These are phyloP conservation scores for Gnomoniopsis sp. DNA, from an alignment of 2,329 filamentous ascomycete species.

Conservation along the genomic window DNA sequence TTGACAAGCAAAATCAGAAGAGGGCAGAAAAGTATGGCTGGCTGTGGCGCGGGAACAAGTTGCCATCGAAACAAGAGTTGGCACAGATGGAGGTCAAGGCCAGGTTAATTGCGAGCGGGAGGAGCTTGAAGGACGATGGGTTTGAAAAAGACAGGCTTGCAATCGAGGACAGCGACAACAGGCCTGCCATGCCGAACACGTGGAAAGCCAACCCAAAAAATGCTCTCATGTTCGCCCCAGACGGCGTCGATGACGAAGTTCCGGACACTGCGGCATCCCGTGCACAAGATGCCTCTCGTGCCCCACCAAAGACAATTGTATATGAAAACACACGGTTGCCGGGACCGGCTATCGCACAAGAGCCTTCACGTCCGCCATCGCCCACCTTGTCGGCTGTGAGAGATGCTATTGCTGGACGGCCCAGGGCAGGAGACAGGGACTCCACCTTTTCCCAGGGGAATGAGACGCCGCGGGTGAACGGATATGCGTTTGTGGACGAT, in stretches of 20 bases:
- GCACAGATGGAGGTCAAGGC: slow-evolving; percentile 61
- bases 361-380: slow-evolving; percentile 59
- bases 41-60: slow-evolving; percentile 85
- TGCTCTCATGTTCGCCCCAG: slow-evolving; percentile 79
- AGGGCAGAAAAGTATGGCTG: slow-evolving; percentile 81
- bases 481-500: slow-evolving; percentile 92
- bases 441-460: slow-evolving; percentile 54
- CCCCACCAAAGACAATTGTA: slow-evolving; percentile 71
- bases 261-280: slow-evolving; percentile 61
- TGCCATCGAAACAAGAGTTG: slow-evolving; percentile 75
- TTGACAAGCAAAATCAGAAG: slow-evolving; percentile 88
- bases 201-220: slow-evolving; percentile 78
- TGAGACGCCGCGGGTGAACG: slow-evolving; percentile 88
- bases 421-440: slow-evolving; percentile 60
- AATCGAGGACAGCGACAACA: slow-evolving; percentile 64
- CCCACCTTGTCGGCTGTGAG: slow-evolving; percentile 82
- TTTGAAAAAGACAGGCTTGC: slow-evolving; percentile 56
- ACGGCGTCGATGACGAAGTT: slow-evolving; percentile 56
- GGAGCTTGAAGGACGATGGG: slow-evolving; percentile 52
- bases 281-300: slow-evolving; percentile 67
- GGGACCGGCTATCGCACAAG: slow-evolving; percentile 36
- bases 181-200: slow-evolving; percentile 72
- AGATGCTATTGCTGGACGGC: slow-evolving; percentile 76
- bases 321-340: slow-evolving; percentile 83
- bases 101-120: slow-evolving; percentile 42